Evolutionary conservation across 179 eudicot genomes (phyloP).

Genomic region (Nepenthes alata): DNA sequence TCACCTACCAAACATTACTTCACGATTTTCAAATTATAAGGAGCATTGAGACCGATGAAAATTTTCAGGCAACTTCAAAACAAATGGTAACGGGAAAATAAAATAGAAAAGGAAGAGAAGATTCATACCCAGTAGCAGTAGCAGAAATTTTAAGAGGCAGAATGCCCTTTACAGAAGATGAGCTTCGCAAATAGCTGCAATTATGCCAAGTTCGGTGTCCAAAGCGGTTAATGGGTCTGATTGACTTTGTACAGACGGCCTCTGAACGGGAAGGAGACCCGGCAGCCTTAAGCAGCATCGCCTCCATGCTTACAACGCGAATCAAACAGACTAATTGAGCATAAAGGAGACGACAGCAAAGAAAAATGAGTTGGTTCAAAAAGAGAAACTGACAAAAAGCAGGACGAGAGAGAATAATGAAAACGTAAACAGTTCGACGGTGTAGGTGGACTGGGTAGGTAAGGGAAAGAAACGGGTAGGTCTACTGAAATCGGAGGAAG

Average conservation of each 20-base stretch:
- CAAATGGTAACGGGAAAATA: not conserved
- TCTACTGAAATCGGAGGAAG: too few relatives aligned
- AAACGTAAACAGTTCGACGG: too few relatives aligned
- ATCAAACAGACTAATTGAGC: too few relatives aligned
- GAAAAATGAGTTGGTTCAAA: too few relatives aligned
- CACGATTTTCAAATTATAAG: not conserved
- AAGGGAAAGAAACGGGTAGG: too few relatives aligned
- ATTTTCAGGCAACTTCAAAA: not conserved
- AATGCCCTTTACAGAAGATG: constrained; percentile 9
- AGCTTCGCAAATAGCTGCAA: constrained; percentile 7
- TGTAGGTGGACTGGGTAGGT: too few relatives aligned
- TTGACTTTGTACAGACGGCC: constrained; percentile 3
- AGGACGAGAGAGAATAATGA: too few relatives aligned
- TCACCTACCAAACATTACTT: too few relatives aligned
- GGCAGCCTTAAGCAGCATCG: constrained; percentile 6
- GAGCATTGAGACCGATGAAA: not conserved
- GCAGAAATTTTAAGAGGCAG: constrained; percentile 23
- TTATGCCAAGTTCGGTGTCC: not conserved
- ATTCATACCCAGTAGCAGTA: constrained; percentile 23
- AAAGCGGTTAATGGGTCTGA: constrained; percentile 8
- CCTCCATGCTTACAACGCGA: not conserved
- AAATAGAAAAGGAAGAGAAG: not conserved
- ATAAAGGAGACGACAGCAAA: too few relatives aligned
- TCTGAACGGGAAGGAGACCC: constrained; percentile 1
- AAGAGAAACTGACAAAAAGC: too few relatives aligned